phyloP scores from a whole-genome alignment of 257 asterid genomes.

The Agastache rugosa region DNA sequence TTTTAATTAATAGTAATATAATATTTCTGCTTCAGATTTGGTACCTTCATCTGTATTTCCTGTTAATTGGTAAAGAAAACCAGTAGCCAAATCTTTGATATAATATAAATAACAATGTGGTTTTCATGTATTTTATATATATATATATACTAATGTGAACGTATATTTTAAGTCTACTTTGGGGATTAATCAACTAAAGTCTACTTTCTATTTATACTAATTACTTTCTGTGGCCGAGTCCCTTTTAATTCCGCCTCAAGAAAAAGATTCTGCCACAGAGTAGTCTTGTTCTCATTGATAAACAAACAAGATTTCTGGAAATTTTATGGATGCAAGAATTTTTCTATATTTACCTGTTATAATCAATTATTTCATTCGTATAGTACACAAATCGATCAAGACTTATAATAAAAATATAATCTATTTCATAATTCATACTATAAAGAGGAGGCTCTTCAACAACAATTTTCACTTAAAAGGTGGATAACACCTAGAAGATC shows the following conservation, averaged over 20 bases:
- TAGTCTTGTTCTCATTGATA: neutral
- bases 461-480: constrained; percentile 5
- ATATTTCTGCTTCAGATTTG: constrained; percentile 21
- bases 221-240: neutral
- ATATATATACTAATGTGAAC: neutral
- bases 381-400: neutral
- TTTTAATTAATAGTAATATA: neutral
- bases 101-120: neutral
- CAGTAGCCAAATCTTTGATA: neutral
- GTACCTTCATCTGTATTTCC: neutral
- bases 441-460: constrained; percentile 12
- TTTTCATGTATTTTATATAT: neutral
- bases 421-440: neutral
- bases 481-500: neutral
- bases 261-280: neutral
- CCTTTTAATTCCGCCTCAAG: neutral
- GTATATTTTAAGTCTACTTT: neutral
- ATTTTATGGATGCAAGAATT: neutral
- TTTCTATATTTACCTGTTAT: neutral
- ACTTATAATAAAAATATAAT: neutral
- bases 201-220: neutral
- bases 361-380: neutral
- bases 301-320: neutral
- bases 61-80: neutral
- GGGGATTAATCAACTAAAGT: neutral